phyloP scores from a whole-genome alignment of 2,329 filamentous ascomycete species.

The Cladosporium sp. region DNA sequence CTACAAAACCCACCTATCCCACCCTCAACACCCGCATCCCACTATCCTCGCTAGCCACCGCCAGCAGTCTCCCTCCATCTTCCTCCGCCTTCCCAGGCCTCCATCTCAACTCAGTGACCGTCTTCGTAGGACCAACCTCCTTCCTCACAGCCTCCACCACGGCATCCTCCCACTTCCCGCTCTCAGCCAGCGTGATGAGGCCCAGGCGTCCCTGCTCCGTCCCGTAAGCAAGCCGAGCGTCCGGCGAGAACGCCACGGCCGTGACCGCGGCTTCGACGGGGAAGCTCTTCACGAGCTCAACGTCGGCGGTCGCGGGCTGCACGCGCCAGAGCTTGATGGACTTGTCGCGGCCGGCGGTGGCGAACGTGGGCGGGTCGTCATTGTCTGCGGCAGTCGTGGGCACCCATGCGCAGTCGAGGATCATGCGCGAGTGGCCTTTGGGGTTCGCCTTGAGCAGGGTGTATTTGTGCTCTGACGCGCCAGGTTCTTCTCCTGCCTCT shows the following conservation, averaged over 20 bases:
- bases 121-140: conserved; percentile 7
- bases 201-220: conserved; percentile 29
- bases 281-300: conserved; percentile 24
- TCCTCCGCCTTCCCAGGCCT: background rate
- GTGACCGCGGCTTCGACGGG: conserved; percentile 32
- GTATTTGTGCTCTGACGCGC: conserved; percentile 45
- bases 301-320: background rate
- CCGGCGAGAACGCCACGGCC: conserved; percentile 33
- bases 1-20: background rate
- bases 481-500: background rate
- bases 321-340: conserved; percentile 62
- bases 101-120: conserved; percentile 15
- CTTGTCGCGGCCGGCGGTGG: conserved; percentile 89
- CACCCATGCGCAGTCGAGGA: conserved; percentile 84
- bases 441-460: conserved; percentile 64
- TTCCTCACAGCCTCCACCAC: conserved; percentile 19
- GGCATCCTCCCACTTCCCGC: conserved; percentile 7
- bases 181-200: conserved; percentile 1
- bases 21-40: conserved; percentile 38
- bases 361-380: conserved; percentile 57
- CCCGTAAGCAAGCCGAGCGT: conserved; percentile 25
- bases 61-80: conserved; percentile 33
- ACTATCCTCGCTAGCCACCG: conserved; percentile 44
- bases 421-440: conserved; percentile 91
- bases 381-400: conserved; percentile 44